A percentile compares a stretch with the other conserved stretches of the same genome.
These are phyloP conservation scores for Geosmithia morbida DNA, from an alignment of 2,329 filamentous ascomycete genomes.

Conservation along the genomic window DNA sequence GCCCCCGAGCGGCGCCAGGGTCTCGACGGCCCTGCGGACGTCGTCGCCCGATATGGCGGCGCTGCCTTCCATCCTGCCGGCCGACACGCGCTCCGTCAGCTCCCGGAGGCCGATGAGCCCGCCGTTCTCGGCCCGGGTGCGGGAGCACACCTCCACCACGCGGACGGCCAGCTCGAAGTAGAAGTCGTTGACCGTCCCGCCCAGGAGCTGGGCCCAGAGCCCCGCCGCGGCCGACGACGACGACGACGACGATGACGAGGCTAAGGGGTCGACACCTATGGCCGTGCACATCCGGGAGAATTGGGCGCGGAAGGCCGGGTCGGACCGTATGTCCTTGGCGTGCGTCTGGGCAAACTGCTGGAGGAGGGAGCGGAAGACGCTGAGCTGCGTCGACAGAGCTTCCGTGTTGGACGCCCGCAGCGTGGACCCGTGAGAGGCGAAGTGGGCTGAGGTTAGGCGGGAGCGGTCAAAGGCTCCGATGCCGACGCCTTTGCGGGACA, in stretches of 20 bases:
- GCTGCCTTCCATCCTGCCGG: slow-evolving; percentile 59
- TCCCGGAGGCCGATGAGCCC: slow-evolving; percentile 78
- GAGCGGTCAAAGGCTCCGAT: slow-evolving; percentile 81
- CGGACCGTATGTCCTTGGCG: slow-evolving; percentile 88
- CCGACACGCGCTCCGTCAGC: slow-evolving; percentile 60
- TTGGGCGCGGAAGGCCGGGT: slow-evolving; percentile 88
- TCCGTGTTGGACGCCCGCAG: slow-evolving; percentile 75
- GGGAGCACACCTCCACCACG: slow-evolving; percentile 82
- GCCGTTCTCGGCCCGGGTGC: slow-evolving; percentile 80
- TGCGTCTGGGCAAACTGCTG: slow-evolving; percentile 94
- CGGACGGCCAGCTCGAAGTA: slow-evolving; percentile 96
- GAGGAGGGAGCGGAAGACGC: slow-evolving; percentile 88
- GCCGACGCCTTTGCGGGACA: slow-evolving; percentile 74
- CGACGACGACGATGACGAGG: slow-evolving; percentile 25
- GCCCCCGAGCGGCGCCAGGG: slow-evolving; percentile 73
- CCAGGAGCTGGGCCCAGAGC: slow-evolving; percentile 87
- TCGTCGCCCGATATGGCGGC: slow-evolving; percentile 84
- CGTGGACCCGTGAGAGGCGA: slow-evolving; percentile 74
- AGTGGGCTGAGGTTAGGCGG: slow-evolving; percentile 74
- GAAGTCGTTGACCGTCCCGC: slow-evolving; percentile 89
- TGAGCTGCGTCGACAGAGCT: slow-evolving; percentile 82
- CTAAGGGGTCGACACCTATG: slow-evolving; percentile 89
- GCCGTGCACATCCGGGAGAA: slow-evolving; percentile 98
- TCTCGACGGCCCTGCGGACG: slow-evolving; percentile 75
- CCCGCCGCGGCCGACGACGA: slow-evolving; percentile 31